phyloP scores from a whole-genome alignment of 768 basidiomycete species.

The Mycena albidolilacea region DNA sequence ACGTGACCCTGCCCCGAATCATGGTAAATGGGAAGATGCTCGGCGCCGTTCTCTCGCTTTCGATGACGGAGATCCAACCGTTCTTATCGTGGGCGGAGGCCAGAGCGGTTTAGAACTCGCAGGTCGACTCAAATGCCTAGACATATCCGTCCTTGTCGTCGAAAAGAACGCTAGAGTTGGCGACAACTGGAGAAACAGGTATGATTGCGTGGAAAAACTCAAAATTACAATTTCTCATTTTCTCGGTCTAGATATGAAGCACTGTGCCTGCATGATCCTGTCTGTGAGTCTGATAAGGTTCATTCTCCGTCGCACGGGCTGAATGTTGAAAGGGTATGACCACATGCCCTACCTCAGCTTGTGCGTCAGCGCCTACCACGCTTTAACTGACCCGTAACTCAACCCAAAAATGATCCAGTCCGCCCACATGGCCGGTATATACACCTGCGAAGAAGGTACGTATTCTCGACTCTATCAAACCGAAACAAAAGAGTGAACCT shows the following conservation, averaged over 20 bases:
- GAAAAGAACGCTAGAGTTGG: constrained; percentile 71
- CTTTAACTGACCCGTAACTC: too few relatives aligned
- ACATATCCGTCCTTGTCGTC: constrained; percentile 68
- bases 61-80: constrained; percentile 66
- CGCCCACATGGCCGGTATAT: constrained; percentile 67
- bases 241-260: constrained; percentile 62
- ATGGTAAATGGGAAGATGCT: constrained; percentile 69
- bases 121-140: constrained; percentile 74
- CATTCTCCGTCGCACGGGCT: constrained; percentile 12
- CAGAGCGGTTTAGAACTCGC: constrained; percentile 79
- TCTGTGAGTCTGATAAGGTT: constrained; percentile 53
- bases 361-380: too few relatives aligned
- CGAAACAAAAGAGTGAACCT: background rate
- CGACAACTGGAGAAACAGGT: constrained; percentile 70
- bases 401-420: background rate
- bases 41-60: constrained; percentile 62
- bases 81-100: constrained; percentile 75
- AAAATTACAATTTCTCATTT: background rate
- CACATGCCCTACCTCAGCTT: constrained; percentile 72
- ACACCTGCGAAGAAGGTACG: constrained; percentile 68
- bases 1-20: constrained; percentile 59
- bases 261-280: constrained; percentile 68
- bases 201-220: background rate
- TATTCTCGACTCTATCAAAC: constrained; percentile 28
- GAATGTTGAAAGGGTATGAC: constrained; percentile 46